Conservation (phyloP, 2,329 filamentous ascomycete genomes). For the Cryphonectria carpinicola region DNA sequence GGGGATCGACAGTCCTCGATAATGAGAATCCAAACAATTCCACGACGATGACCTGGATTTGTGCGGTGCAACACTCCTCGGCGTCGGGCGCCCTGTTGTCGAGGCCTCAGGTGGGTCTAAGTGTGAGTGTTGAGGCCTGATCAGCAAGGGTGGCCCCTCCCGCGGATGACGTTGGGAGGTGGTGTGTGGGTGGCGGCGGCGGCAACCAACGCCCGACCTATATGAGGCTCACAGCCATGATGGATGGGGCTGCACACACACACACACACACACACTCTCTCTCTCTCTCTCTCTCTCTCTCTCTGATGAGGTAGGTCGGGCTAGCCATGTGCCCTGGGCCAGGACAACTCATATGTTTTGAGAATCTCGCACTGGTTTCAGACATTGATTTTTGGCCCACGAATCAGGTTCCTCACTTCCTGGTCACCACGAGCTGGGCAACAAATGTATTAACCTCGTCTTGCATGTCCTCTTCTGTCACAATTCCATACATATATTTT, state of each 20-base stretch:
- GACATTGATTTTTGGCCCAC: slow-evolving; percentile 10
- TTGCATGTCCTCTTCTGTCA: not conserved
- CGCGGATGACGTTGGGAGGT: slow-evolving; percentile 1
- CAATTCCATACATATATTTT: no score
- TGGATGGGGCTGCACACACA: no score
- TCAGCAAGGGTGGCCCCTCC: slow-evolving; percentile 25
- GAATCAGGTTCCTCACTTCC: slow-evolving; percentile 19
- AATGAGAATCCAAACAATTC: slow-evolving; percentile 13
- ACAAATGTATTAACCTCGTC: not conserved
- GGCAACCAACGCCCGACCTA: slow-evolving; percentile 6
- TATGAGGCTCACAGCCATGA: slow-evolving; percentile 6
- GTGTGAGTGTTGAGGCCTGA: slow-evolving; percentile 24
- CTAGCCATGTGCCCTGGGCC: not conserved
- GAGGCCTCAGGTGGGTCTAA: slow-evolving; percentile 13
- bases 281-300: no score
- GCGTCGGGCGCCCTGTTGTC: slow-evolving; percentile 10
- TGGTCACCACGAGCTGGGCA: not conserved
- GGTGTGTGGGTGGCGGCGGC: not conserved
- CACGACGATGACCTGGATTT: not conserved
- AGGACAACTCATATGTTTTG: slow-evolving; percentile 10
- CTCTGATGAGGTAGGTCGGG: not conserved
- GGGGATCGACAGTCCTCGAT: slow-evolving; percentile 19
- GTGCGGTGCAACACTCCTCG: slow-evolving; percentile 23
- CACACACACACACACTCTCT: no score
- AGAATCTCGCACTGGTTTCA: not conserved